These are phyloP conservation scores for Coccomyxa sp. DNA, from an alignment of 139 green algal genomes.

Conservation along the genomic window DNA sequence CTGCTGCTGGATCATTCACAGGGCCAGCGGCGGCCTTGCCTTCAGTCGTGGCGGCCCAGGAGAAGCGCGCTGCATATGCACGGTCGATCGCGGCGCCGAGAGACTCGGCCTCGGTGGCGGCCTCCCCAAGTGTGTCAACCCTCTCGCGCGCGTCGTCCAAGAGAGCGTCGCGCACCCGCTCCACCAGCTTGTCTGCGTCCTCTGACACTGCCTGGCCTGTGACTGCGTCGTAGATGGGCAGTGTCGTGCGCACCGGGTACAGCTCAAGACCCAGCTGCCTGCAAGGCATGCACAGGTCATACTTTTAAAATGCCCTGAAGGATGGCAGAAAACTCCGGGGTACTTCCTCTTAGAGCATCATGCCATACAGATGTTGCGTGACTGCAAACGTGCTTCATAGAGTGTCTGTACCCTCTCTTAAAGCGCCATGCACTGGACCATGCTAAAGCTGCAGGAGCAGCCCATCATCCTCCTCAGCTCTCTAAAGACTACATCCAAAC, in stretches of 20 bases:
- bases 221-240: constrained; percentile 64
- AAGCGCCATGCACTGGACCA: no score
- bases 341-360: no score
- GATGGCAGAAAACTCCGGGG: no score
- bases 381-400: no score
- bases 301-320: no score
- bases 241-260: constrained; percentile 36
- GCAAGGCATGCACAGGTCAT: constrained; percentile 4
- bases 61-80: constrained; percentile 15
- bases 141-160: constrained; percentile 50
- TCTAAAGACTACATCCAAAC: no score
- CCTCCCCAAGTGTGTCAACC: constrained; percentile 35
- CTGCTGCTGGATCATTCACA: background rate
- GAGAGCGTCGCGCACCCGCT: constrained; percentile 57
- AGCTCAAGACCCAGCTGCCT: constrained; percentile 59
- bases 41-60: background rate
- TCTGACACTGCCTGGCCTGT: constrained; percentile 31
- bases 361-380: no score
- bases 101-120: background rate
- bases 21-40: background rate
- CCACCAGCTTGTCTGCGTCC: constrained; percentile 37
- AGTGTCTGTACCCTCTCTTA: no score
- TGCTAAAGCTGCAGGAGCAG: no score
- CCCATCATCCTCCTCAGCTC: no score
- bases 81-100: constrained; percentile 23